phyloP scores from a whole-genome alignment of 2,329 filamentous ascomycete species.

The Ceratocystis papillata region DNA sequence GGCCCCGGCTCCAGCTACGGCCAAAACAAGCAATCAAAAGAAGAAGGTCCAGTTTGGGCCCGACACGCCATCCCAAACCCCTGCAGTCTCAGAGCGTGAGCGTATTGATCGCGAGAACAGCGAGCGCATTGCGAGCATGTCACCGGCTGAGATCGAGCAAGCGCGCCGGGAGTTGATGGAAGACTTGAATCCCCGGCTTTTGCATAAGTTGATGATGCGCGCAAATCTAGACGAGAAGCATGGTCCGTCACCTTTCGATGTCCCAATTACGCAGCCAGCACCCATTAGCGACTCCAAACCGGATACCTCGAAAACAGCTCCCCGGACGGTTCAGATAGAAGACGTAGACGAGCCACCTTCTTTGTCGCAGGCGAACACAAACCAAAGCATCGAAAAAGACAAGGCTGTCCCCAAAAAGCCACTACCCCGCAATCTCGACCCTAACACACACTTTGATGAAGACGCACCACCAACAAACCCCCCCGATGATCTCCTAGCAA shows the following conservation, averaged over 20 bases:
- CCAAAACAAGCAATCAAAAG: slow-evolving; percentile 18
- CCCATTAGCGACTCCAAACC: slow-evolving; percentile 11
- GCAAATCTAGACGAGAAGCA: slow-evolving; percentile 59
- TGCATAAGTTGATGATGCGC: slow-evolving; percentile 65
- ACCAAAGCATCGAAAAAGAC: background rate
- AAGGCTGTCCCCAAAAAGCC: background rate
- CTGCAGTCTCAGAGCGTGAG: slow-evolving; percentile 45
- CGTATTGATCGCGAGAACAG: slow-evolving; percentile 77
- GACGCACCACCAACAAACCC: slow-evolving; percentile 36
- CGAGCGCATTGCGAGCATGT: slow-evolving; percentile 65
- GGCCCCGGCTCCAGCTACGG: slow-evolving; percentile 4
- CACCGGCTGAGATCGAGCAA: slow-evolving; percentile 64
- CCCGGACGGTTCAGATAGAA: slow-evolving; percentile 31
- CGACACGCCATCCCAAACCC: slow-evolving; percentile 28
- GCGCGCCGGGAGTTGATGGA: slow-evolving; percentile 71
- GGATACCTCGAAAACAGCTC: slow-evolving; percentile 24
- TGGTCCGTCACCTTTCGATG: slow-evolving; percentile 38
- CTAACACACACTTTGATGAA: slow-evolving; percentile 32
- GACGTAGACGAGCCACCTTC: slow-evolving; percentile 26
- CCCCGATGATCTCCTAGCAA: slow-evolving; percentile 36
- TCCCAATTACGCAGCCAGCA: slow-evolving; percentile 19
- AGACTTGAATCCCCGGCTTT: slow-evolving; percentile 61
- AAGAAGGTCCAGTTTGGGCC: slow-evolving; percentile 21
- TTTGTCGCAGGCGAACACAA: background rate
- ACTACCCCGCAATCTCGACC: slow-evolving; percentile 25